Evolutionary conservation across 2,329 filamentous ascomycete species (phyloP), one percentile per base, ranked within the genome.

Genomic region (Xylaria sp.): DNA sequence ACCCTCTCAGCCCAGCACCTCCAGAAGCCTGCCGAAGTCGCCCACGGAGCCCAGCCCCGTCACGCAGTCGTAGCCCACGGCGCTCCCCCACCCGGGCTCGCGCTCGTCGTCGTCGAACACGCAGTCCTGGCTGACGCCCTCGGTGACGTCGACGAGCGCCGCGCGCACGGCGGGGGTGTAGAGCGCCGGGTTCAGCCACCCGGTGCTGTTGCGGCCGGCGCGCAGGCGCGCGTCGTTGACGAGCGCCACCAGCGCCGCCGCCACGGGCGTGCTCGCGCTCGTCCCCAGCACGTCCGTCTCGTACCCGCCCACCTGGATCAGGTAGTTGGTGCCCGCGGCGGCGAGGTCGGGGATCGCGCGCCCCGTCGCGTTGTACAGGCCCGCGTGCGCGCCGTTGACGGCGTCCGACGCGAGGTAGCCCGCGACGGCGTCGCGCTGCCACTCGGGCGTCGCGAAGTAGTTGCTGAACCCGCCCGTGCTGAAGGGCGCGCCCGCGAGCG

Each of bases 261-360:
- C 69, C 0, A 83, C 75, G 0, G 82, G 83, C 3, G 82, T 76
- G 37, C 78, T 79, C 1, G 83, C 83, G 21, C 63, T 67, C 1
- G 67, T 71, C 8, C 69, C 69, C 17, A 58, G 60, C 16, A 61
- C 57, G 68, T 8, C 66, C 56, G 42, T 58, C 21, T 54, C 51
- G 20, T 40, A 40, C 1, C 72, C 73, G 18, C 75, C 65, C 47
- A 75, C 71, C 38, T 72, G 62, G 44, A 78, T 69, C 5, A 72
- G 51, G 53, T 71, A 78, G 34, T 71, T 68, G 63, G 69, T 55
- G 8, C 62, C 63, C 2, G 84, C 80, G 21, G 78, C 78, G 9
- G 79, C 70, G 18, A 84, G 71, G 63, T 84, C 81, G 0, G 82
- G 81, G 51, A 81, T 79, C 0, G 66, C 82, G 51, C 79, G 74